Conservation (phyloP, 2,329 filamentous ascomycete genomes). For the Sclerotinia subarctica region DNA sequence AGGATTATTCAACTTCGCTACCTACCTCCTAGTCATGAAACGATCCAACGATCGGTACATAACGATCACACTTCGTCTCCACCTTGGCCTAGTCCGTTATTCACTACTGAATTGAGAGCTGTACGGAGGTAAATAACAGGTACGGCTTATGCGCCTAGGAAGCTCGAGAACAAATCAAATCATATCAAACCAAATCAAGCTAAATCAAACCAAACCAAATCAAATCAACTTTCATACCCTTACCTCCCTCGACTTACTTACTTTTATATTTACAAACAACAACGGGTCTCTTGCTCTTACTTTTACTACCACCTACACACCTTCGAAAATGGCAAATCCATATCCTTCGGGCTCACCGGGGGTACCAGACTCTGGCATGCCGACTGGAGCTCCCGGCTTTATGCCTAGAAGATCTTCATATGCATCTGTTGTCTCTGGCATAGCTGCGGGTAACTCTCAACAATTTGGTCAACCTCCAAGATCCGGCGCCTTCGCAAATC, state of each 20-base stretch:
- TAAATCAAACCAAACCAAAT: neutral
- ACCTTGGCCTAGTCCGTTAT: neutral
- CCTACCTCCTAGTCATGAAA: neutral
- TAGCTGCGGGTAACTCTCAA: slow-evolving; percentile 36
- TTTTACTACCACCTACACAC: neutral
- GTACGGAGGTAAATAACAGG: neutral
- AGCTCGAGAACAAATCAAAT: neutral
- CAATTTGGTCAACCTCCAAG: slow-evolving; percentile 31
- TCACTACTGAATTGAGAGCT: slow-evolving; percentile 9
- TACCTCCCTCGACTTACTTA: neutral
- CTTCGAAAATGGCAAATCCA: slow-evolving; percentile 33
- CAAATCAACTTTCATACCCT: neutral
- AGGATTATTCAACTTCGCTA: neutral
- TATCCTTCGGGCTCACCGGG: slow-evolving; percentile 37
- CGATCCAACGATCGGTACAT: slow-evolving; percentile 7
- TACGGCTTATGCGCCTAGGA: neutral
- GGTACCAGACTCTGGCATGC: slow-evolving; percentile 37
- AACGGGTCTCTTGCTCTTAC: neutral
- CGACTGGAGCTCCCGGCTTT: slow-evolving; percentile 40
- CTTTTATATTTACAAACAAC: neutral
- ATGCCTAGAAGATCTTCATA: slow-evolving; percentile 56
- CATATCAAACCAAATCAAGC: neutral
- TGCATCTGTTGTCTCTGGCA: slow-evolving; percentile 58
- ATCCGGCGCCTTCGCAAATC: slow-evolving; percentile 37
- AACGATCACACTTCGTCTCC: slow-evolving; percentile 1